A percentile compares a stretch with the other conserved stretches of the same genome.
These are phyloP conservation scores for Nemania bipapillata DNA, from an alignment of 2,329 filamentous ascomycete genomes.

Conservation along the genomic window DNA sequence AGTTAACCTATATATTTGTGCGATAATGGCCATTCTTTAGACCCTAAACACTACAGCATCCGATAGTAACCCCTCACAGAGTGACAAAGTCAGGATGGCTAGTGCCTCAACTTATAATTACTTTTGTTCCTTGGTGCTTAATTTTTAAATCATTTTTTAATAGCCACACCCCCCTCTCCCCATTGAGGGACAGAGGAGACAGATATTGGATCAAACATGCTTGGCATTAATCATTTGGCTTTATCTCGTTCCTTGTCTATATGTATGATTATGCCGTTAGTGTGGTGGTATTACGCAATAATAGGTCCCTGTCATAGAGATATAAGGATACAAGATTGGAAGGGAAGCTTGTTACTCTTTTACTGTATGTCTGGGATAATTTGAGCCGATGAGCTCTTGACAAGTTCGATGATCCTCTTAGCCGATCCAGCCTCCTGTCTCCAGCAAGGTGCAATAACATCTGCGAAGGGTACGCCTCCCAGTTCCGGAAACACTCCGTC, in stretches of 20 bases:
- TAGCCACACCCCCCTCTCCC: too few relatives aligned
- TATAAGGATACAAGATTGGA: background rate
- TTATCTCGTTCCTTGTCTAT: background rate
- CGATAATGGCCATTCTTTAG: background rate
- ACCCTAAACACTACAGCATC: too few relatives aligned
- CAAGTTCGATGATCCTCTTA: constrained; percentile 16
- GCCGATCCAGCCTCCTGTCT: constrained; percentile 16
- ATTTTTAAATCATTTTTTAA: too few relatives aligned
- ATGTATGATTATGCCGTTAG: background rate
- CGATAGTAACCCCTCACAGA: too few relatives aligned
- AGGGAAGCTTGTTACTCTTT: constrained; percentile 6
- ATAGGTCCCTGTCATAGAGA: background rate
- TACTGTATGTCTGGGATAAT: constrained; percentile 9
- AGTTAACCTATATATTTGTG: background rate
- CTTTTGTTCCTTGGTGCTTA: too few relatives aligned
- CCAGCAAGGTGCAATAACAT: constrained; percentile 21
- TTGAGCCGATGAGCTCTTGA: constrained; percentile 7
- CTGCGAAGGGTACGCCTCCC: constrained; percentile 13
- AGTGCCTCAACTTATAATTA: too few relatives aligned
- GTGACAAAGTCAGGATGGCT: too few relatives aligned
- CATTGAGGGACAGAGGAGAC: background rate
- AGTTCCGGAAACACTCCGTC: constrained; percentile 21
- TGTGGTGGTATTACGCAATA: constrained; percentile 6
- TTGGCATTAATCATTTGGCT: background rate
- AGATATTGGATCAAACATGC: background rate